Evolutionary conservation across 495 filamentous ascomycete species (phyloP), one percentile per base, ranked within the genome.

Genomic region (Daldinia childiae): DNA sequence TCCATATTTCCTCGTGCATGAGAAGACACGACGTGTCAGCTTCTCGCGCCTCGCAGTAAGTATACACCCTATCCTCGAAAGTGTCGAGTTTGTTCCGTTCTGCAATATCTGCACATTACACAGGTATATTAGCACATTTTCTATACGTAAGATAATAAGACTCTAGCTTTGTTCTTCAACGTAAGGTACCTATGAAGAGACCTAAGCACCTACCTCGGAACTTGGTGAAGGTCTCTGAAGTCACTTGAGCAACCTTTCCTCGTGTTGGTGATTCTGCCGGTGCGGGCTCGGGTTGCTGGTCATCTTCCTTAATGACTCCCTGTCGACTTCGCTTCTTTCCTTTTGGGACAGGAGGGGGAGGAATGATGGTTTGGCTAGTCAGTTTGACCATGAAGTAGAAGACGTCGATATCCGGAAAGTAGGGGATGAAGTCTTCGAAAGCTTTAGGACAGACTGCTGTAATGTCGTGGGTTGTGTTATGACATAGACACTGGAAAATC

Each of bases 331-430:
- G 56, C 34, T 39, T 43, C 30, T 32, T 38, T 7, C 54, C 54
- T 34, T 3, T 19, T 14, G n/a, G 30, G 27, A 14, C 29, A 0
- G 51, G 51, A 14, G 29, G 12, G 4, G 0, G 24, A 24, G 17
- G 1, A 32, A 30, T 58, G 38, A 30, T 55, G 26, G 15, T 60
- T 14, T 17, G 41, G 17, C 5, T 2, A 5, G 30, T 21, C 29
- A 74, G 7, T 50, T 65, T 54, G 3, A 68, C 21, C 11, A 78
- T 50, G 58, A 79, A 48, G 48, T 72, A 79, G 27, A 80, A 60
- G 12, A 39, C 36, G 43, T 76, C 59, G 0, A 79, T 45, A 30
- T 71, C 41, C 0, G 60, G 56, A 21, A 80, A 78, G 51, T 39
- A 67, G 4, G 50, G 26, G 0, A 80, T 2, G 6, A 79, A 74